These are phyloP conservation scores for Acephala macrosclerotiorum DNA, from an alignment of 2,329 filamentous ascomycete genomes.

Conservation along the genomic window DNA sequence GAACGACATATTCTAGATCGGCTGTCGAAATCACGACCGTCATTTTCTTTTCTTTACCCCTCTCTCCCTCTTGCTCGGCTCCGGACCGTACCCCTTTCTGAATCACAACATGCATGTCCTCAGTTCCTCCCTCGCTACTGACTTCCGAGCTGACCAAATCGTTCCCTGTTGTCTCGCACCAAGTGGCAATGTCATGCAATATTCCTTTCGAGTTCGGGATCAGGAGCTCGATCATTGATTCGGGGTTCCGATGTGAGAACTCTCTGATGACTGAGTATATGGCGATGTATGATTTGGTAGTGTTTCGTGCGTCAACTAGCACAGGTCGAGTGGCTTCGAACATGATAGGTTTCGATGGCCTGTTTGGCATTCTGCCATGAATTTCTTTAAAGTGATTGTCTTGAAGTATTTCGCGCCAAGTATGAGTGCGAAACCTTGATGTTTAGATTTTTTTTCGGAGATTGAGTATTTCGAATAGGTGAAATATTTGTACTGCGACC, in stretches of 20 bases:
- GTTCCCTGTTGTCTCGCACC: conserved; percentile 21
- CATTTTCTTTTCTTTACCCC: conserved; percentile 11
- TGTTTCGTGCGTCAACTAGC: conserved; percentile 5
- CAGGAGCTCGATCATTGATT: conserved; percentile 19
- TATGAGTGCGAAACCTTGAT: not conserved
- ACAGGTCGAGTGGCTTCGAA: conserved; percentile 14
- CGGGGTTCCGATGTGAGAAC: conserved; percentile 15
- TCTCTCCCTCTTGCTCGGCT: not conserved
- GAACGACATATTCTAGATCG: conserved; percentile 9
- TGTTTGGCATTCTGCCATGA: not conserved
- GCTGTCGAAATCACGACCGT: conserved; percentile 11
- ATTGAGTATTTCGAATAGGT: not conserved
- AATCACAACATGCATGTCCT: conserved; percentile 18
- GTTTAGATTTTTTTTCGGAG: not conserved
- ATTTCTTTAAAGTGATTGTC: not conserved
- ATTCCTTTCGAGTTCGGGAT: conserved; percentile 21
- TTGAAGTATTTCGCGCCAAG: not conserved
- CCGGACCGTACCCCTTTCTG: conserved; percentile 11
- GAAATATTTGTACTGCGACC: not conserved
- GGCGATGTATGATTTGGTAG: conserved; percentile 13
- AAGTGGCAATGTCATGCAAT: conserved; percentile 13
- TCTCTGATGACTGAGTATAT: conserved; percentile 10
- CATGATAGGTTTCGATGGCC: not conserved
- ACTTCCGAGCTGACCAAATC: conserved; percentile 13
- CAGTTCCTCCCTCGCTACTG: conserved; percentile 7